Conservation (phyloP, 768 basidiomycete species). For the Mycena floridula region DNA sequence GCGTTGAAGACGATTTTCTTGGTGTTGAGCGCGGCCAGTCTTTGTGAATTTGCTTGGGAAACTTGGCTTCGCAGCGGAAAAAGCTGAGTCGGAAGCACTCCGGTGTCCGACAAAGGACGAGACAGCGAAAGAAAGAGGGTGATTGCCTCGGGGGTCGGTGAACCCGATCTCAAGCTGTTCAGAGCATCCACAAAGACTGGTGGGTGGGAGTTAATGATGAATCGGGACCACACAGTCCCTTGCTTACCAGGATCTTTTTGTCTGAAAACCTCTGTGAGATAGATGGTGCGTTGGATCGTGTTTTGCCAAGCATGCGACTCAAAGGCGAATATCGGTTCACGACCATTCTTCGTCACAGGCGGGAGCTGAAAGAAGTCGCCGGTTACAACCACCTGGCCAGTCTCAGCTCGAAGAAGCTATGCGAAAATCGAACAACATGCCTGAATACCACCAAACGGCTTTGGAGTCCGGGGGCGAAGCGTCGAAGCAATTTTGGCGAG, state of each 20-base stretch:
- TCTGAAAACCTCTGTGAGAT: slow-evolving; percentile 66
- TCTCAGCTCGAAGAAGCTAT: not conserved
- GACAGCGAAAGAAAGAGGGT: slow-evolving; percentile 13
- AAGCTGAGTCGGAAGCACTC: slow-evolving; percentile 41
- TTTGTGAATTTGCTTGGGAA: slow-evolving; percentile 51
- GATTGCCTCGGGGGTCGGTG: slow-evolving; percentile 18
- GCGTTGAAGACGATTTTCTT: slow-evolving; percentile 38
- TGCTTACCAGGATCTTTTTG: slow-evolving; percentile 73
- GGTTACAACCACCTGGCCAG: slow-evolving; percentile 55
- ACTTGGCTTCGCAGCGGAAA: slow-evolving; percentile 70
- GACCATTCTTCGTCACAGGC: slow-evolving; percentile 52
- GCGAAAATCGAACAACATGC: not conserved
- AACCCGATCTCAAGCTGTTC: slow-evolving; percentile 70
- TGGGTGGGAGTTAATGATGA: not conserved
- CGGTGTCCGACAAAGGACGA: slow-evolving; percentile 9
- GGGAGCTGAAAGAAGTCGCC: slow-evolving; percentile 87
- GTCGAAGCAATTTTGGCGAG: not conserved
- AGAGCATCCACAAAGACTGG: slow-evolving; percentile 55
- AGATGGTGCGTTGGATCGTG: slow-evolving; percentile 56
- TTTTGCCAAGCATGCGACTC: slow-evolving; percentile 60
- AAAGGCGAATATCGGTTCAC: slow-evolving; percentile 59
- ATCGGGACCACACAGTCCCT: slow-evolving; percentile 11
- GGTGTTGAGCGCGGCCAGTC: slow-evolving; percentile 43
- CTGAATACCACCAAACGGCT: not conserved
- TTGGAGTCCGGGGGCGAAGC: not conserved